A percentile compares a stretch with the other conserved stretches of the same genome.
Conservation (phyloP, 2,329 filamentous ascomycete species). For the Pseudocercospora macadamiae region DNA sequence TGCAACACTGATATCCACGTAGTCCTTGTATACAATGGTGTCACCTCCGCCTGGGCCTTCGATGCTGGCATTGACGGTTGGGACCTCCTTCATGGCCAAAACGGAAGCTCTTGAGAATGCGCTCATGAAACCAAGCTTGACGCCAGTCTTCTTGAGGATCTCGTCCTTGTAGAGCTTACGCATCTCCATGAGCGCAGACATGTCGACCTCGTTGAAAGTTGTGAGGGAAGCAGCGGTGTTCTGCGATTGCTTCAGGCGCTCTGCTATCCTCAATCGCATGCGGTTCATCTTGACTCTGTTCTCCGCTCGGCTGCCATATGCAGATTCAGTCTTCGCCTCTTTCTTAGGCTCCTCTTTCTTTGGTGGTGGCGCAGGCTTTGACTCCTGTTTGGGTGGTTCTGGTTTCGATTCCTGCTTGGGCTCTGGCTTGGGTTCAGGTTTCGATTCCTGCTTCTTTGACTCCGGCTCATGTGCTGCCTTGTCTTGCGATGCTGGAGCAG, state of each 20-base stretch:
- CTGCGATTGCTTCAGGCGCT: conserved; percentile 98
- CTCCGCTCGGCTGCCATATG: conserved; percentile 78
- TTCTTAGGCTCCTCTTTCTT: conserved; percentile 46
- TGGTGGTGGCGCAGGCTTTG: conserved; percentile 35
- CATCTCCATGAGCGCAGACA: conserved; percentile 97
- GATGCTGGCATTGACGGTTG: conserved; percentile 92
- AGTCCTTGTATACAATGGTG: conserved; percentile 97
- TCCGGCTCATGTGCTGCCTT: conserved; percentile 49
- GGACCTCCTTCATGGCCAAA: conserved; percentile 92
- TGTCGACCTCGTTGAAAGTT: conserved; percentile 99
- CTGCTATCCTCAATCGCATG: conserved; percentile 95
- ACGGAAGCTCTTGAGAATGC: conserved; percentile 90
- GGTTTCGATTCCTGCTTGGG: conserved; percentile 43
- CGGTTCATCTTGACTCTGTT: conserved; percentile 99
- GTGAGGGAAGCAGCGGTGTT: conserved; percentile 97
- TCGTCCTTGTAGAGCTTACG: conserved; percentile 97
- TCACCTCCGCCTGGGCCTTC: conserved; percentile 94
- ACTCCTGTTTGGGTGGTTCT: conserved; percentile 51
- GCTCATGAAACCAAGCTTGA: conserved; percentile 99
- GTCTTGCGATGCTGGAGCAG: conserved; percentile 56
- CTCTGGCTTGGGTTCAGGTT: conserved; percentile 51
- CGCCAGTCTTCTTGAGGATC: conserved; percentile 89
- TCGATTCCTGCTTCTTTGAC: conserved; percentile 51
- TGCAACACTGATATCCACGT: conserved; percentile 95
- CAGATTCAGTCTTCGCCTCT: conserved; percentile 43